phyloP scores from a whole-genome alignment of 176 grass and related monocot species.

The Miscanthus lutarioriparius region DNA sequence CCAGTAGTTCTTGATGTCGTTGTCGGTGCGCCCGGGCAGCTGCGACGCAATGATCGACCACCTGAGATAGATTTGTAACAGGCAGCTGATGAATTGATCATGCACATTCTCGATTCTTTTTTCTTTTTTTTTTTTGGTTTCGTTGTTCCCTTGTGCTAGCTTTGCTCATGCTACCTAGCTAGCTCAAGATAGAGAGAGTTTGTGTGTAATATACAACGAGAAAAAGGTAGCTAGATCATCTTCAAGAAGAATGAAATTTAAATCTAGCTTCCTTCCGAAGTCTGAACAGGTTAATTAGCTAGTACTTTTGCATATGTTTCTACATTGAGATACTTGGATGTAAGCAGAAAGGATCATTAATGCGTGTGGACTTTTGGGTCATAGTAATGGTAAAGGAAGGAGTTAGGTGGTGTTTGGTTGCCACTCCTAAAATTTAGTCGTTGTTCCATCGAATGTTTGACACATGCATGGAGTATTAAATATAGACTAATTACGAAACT shows the following conservation, averaged over 20 bases:
- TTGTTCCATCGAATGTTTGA: too few relatives aligned
- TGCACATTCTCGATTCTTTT: neutral
- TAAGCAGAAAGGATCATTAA: neutral
- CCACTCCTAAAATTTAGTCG: too few relatives aligned
- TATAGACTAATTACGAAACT: too few relatives aligned
- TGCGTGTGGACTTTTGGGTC: neutral
- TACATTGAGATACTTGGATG: neutral
- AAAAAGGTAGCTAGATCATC: neutral
- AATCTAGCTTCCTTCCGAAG: too few relatives aligned
- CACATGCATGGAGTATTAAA: too few relatives aligned
- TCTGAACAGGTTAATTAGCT: neutral
- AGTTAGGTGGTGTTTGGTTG: too few relatives aligned
- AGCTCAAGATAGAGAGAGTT: neutral
- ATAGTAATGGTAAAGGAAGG: neutral
- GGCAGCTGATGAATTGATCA: neutral
- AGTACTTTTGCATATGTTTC: neutral
- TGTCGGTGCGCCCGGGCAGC: conserved; percentile 82
- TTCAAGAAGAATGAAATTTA: neutral
- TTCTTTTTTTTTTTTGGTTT: neutral
- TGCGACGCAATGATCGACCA: conserved; percentile 96
- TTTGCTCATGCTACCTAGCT: neutral
- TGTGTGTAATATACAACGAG: too few relatives aligned
- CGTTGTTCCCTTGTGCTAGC: neutral
- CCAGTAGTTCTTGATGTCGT: conserved; percentile 98
- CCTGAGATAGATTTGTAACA: conserved; percentile 35